Evolutionary conservation across 768 basidiomycete species (phyloP), one percentile per base, ranked within the genome.

Genomic region (Cyclocybe aegerita): DNA sequence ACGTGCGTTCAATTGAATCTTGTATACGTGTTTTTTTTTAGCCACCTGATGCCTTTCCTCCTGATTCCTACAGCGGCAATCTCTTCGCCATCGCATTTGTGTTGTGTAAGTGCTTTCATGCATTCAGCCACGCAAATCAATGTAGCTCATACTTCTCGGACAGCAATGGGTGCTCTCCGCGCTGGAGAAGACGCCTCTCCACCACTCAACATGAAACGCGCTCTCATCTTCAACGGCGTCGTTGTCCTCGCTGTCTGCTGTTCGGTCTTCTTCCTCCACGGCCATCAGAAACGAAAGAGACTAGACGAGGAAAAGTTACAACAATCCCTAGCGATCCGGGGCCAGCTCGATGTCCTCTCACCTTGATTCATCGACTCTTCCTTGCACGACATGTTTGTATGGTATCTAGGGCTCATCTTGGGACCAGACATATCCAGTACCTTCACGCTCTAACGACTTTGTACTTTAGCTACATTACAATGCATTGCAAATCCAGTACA

Each of bases 151-250:
- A n/a, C 15, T 41, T 23, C 14, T 32, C 7, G 36, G 43, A 34
- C 58, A 90, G 90, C 72, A 34, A 75, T 85, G 65, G 78, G 80
- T 41, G 86, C 88, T 2, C 74, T 93, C 11, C 85, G 89, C 39
- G 86, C 79, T 9, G 70, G 80, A 3, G 57, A 73, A 9, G 65
- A 75, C 34, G 88, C 84, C 11, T 64, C 75, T 40, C 90, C 90
- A 1, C 90, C 91, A 1, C 69, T 81, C 30, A 88, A 89, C 65
- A 89, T 93, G 88, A 79, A 66, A 32, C 70, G 73, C 9, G 80
- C 81, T 3, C 67, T 89, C 38, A 82, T 93, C 23, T 81, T 93
- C 61, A 80, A 86, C 23, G 89, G 81, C 2, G 64, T 69, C 0
- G 56, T 83, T 38, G 71, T 82, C 3, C 55, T 79, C 50, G 65